Evolutionary conservation across 139 green algal genomes (phyloP).

Genomic region (Chlorella sp.): DNA sequence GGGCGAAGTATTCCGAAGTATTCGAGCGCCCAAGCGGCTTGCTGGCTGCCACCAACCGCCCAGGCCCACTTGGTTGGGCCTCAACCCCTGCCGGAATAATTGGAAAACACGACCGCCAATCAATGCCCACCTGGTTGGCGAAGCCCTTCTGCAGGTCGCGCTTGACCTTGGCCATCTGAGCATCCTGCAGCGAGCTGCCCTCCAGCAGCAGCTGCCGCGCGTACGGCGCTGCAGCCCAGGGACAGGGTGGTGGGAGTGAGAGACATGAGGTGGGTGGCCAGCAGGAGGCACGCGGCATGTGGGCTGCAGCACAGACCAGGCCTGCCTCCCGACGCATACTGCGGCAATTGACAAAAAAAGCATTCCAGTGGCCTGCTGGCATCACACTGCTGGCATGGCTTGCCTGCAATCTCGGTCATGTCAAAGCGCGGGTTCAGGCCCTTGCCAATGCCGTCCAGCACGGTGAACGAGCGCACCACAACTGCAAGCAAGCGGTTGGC

Average conservation of each 20-base stretch:
- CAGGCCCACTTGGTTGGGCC: too few relatives aligned
- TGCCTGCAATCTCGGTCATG: slow-evolving; percentile 96
- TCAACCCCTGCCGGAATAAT: too few relatives aligned
- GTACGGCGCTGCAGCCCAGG: slow-evolving; percentile 88
- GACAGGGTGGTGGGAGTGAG: too few relatives aligned
- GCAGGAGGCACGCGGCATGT: background rate
- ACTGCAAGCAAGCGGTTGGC: slow-evolving; percentile 93
- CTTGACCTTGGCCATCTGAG: slow-evolving; percentile 58
- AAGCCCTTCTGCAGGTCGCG: slow-evolving; percentile 74
- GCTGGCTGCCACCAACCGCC: too few relatives aligned
- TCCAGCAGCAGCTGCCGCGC: slow-evolving; percentile 90
- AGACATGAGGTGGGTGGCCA: background rate
- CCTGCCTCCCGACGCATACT: too few relatives aligned
- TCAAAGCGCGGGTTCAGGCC: slow-evolving; percentile 95
- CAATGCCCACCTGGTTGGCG: slow-evolving; percentile 34
- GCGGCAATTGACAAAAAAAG: too few relatives aligned
- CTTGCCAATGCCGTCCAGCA: slow-evolving; percentile 99
- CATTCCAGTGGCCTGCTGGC: too few relatives aligned
- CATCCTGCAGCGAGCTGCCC: slow-evolving; percentile 41
- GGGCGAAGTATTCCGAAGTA: too few relatives aligned
- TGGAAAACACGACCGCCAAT: background rate
- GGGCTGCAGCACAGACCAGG: too few relatives aligned
- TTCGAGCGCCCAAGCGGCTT: too few relatives aligned
- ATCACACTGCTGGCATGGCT: too few relatives aligned
- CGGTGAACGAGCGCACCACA: slow-evolving; percentile 89